phyloP scores from a whole-genome alignment of 2,329 filamentous ascomycete genomes.

The Sclerotinia borealis region DNA sequence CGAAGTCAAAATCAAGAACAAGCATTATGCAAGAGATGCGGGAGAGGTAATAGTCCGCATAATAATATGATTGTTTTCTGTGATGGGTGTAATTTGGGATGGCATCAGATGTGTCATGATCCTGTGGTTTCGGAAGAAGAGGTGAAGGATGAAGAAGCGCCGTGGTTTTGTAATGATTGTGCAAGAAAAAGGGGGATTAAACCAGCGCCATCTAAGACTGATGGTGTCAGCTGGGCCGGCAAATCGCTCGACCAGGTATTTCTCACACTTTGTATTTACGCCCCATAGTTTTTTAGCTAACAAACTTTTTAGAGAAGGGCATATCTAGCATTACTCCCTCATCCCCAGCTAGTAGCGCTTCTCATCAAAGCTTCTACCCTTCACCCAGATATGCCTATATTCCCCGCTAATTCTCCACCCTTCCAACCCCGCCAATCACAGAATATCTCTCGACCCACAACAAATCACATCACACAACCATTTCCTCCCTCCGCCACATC shows the following conservation, averaged over 20 bases:
- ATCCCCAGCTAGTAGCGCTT: conserved; percentile 56
- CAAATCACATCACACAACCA: conserved; percentile 25
- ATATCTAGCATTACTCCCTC: conserved; percentile 57
- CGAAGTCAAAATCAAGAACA: conserved; percentile 49
- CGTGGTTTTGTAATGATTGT: conserved; percentile 68
- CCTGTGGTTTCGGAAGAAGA: conserved; percentile 66
- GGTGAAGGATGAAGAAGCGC: conserved; percentile 57
- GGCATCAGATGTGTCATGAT: conserved; percentile 78
- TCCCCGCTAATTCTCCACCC: conserved; percentile 36
- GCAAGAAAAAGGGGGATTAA: conserved; percentile 42
- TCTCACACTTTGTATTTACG: conserved; percentile 1
- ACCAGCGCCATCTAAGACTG: conserved; percentile 27
- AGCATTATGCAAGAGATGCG: conserved; percentile 65
- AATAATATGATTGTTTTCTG: conserved; percentile 81
- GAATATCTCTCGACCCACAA: conserved; percentile 18
- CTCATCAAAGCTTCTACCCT: conserved; percentile 55
- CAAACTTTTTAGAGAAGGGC: conserved; percentile 46
- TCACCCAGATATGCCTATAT: conserved; percentile 61
- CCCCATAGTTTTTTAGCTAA: conserved; percentile 1
- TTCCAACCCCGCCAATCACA: conserved; percentile 9
- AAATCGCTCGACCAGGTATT: conserved; percentile 38
- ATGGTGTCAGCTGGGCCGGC: conserved; percentile 27
- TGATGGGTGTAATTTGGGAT: conserved; percentile 71
- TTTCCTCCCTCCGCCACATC: conserved; percentile 31
- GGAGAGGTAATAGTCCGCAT: conserved; percentile 63